Base-by-base conservation (phyloP, 139 green algal species). In the Astrephomene gubernaculifera region DNA sequence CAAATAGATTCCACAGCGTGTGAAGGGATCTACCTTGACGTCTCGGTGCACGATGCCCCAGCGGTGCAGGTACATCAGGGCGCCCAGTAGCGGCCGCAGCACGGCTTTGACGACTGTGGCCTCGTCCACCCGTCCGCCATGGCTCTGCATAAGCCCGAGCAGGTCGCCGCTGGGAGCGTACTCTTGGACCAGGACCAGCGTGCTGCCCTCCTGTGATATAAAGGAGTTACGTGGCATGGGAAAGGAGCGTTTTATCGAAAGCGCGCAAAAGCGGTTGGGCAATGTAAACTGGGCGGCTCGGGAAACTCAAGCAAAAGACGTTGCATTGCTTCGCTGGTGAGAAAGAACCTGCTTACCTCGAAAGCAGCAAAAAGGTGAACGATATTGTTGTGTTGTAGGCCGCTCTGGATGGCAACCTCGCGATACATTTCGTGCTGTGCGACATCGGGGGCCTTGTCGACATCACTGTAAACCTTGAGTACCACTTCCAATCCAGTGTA, bases 361-460 rank as follows among this genome's bases (percentile, higher is more conserved):
- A 88, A 90, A 4, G 87, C 87, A 4, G 74, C 87, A 43, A 79
- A 88, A 7, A 93, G 64, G 38, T 69, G 49, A 9, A 91, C 80
- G 19, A 93, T 84, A 60, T 90, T 87, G 10, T 78, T 52, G 71
- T 93, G 89, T 35, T 89, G 53, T 24, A 93, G 43, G 5, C 72
- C 38, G 2, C 52, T 83, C 68, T 93, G 89, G 41, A 93, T 83
- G 17, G 52, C 60, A 10, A 93, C 85, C 57, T 93, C 89, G 21
- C 89, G 54, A 21, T 67, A 84, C 63, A 90, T 86, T 43, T 90
- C 81, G n/a, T 90, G 79, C 52, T 79, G 45, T 19, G 79, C 79
- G 4, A 86, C 79, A 24, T 86, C 79, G 1, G 79, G 79, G 3
- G 64, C 65, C 35, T 78, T 72, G 44, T 86, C 21, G 0, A 86